These are phyloP conservation scores for Hordeum vulgare DNA, from an alignment of 176 grass and related monocot species.

Conservation along the genomic window DNA sequence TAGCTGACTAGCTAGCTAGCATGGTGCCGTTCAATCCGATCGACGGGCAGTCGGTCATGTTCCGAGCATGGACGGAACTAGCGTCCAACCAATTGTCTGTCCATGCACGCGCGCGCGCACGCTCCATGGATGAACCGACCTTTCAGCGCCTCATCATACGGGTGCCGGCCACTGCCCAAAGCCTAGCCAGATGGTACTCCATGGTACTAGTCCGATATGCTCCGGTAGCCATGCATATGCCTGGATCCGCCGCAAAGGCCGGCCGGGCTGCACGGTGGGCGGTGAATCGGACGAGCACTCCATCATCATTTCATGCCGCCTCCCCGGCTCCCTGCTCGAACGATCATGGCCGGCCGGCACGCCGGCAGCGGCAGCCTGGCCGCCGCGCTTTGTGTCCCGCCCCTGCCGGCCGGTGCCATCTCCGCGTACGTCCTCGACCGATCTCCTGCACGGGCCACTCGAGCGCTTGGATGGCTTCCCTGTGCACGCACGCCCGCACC, in stretches of 20 bases:
- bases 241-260: background rate
- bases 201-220: background rate
- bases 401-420: background rate
- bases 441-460: background rate
- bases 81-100: no score
- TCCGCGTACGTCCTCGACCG: background rate
- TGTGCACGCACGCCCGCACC: background rate
- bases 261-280: background rate
- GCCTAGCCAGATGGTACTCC: background rate
- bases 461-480: no score
- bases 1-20: no score
- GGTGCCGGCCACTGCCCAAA: background rate
- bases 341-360: background rate
- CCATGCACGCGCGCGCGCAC: background rate
- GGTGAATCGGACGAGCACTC: conserved; percentile 15
- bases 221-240: background rate
- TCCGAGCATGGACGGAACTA: no score
- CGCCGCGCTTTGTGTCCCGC: background rate
- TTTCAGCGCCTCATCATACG: background rate
- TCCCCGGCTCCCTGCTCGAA: background rate
- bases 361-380: background rate
- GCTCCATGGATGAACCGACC: background rate
- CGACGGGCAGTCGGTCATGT: no score
- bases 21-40: no score
- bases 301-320: no score